A percentile compares a stretch with the other conserved stretches of the same genome.
These are phyloP conservation scores for Penicillium manginii DNA, from an alignment of 495 filamentous ascomycete genomes.

Conservation along the genomic window DNA sequence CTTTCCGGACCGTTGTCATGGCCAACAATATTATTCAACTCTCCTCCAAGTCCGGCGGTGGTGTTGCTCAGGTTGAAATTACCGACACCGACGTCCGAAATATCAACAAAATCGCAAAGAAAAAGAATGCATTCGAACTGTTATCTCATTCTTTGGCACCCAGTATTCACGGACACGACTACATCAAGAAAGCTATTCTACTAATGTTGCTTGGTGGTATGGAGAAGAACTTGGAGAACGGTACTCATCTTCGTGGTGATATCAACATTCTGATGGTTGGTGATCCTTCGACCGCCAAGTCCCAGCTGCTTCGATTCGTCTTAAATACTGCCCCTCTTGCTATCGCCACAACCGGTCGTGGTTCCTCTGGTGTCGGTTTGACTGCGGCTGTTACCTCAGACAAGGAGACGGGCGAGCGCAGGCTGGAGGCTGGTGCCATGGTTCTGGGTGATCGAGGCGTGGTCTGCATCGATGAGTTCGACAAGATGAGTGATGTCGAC, in stretches of 20 bases:
- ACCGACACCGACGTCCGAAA: conserved; percentile 99
- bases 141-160: conserved; percentile 97
- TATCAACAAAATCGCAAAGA: conserved; percentile 97
- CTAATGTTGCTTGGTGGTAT: conserved; percentile 97
- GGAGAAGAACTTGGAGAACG: conserved; percentile 99
- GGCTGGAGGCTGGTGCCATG: conserved; percentile 98
- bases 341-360: conserved; percentile 96
- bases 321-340: conserved; percentile 96
- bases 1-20: conserved; percentile 89
- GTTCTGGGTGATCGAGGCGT: conserved; percentile 96
- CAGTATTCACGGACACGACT: conserved; percentile 95
- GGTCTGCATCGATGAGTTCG: conserved; percentile 99
- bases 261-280: conserved; percentile 99
- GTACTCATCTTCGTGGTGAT: conserved; percentile 95
- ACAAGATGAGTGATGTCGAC: conserved; percentile 99
- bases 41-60: conserved; percentile 94
- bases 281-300: conserved; percentile 98
- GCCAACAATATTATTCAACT: conserved; percentile 95
- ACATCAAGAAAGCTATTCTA: conserved; percentile 97
- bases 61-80: conserved; percentile 87
- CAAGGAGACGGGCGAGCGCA: conserved; percentile 95
- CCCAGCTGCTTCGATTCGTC: conserved; percentile 95
- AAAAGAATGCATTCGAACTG: conserved; percentile 89
- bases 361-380: conserved; percentile 97
- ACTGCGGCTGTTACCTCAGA: conserved; percentile 95